Percentiles rank a stretch among this genome's conserved stretches.
These are phyloP conservation scores for Melanogaster broomeanus DNA, from an alignment of 768 basidiomycete genomes.

Conservation along the genomic window DNA sequence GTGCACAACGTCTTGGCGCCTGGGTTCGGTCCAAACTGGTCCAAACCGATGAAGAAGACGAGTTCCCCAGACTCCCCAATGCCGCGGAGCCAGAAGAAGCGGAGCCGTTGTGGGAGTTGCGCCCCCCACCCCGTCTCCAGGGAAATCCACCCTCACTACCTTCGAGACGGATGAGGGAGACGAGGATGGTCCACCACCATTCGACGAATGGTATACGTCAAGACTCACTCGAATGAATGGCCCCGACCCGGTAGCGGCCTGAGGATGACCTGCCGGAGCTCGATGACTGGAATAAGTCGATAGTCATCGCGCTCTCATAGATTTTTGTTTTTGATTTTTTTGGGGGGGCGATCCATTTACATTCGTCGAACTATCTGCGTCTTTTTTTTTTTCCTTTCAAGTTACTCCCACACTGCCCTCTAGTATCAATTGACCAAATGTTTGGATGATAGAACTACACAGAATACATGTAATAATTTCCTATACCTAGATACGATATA, in stretches of 20 bases:
- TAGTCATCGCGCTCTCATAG: no score
- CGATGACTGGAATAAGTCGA: no score
- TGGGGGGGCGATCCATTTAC: no score
- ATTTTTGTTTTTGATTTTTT: no score
- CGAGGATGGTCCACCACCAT: constrained; percentile 13
- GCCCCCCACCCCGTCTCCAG: not conserved
- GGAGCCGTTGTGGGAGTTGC: not conserved
- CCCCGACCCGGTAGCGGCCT: no score
- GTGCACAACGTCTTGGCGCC: not conserved
- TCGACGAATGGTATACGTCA: constrained; percentile 25
- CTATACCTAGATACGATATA: not conserved
- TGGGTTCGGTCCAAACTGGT: not conserved
- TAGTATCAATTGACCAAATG: no score
- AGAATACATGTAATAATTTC: not conserved
- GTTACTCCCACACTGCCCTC: no score
- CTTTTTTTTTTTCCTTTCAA: no score
- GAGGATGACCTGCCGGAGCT: no score
- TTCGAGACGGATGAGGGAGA: constrained; percentile 5
- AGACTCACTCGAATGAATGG: no score
- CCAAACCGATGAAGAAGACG: not conserved
- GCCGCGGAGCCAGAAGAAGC: not conserved
- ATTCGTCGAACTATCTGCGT: no score
- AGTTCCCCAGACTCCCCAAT: not conserved
- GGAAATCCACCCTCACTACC: not conserved
- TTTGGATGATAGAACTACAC: no score